These are phyloP conservation scores for Vicia villosa DNA, from an alignment of 306 rosid species.

Conservation along the genomic window DNA sequence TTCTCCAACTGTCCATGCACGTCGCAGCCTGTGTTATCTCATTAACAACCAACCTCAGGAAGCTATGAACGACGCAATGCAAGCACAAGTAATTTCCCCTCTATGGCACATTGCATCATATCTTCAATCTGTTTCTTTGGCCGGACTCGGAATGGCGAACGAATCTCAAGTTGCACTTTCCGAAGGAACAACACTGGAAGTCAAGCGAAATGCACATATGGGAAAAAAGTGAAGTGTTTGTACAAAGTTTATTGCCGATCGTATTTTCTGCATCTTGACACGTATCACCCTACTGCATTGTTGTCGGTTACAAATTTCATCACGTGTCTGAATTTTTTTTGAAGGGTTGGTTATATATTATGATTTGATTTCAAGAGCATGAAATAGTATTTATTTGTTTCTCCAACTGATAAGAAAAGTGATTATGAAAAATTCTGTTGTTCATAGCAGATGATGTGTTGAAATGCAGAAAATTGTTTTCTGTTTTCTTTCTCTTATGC, in stretches of 20 bases:
- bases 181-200: slow-evolving; percentile 66
- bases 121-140: slow-evolving; percentile 73
- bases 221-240: slow-evolving; percentile 52
- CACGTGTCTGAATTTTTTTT: slow-evolving; percentile 3
- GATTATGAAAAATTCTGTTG: neutral
- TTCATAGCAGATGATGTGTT: too few relatives aligned
- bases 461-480: too few relatives aligned
- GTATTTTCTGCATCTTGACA: slow-evolving; percentile 35
- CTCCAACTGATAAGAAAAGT: neutral
- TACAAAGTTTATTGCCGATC: slow-evolving; percentile 37
- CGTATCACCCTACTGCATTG: neutral
- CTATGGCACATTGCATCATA: slow-evolving; percentile 79
- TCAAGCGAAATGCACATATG: slow-evolving; percentile 48
- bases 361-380: slow-evolving; percentile 32
- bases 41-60: slow-evolving; percentile 66
- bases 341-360: slow-evolving; percentile 22
- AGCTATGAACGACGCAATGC: slow-evolving; percentile 73
- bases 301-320: slow-evolving; percentile 18
- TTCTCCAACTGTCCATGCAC: slow-evolving; percentile 71
- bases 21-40: slow-evolving; percentile 73
- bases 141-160: slow-evolving; percentile 62
- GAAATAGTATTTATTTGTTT: slow-evolving; percentile 3
- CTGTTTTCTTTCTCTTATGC: too few relatives aligned
- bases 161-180: slow-evolving; percentile 65
- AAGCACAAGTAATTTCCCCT: slow-evolving; percentile 68